A percentile compares a stretch with the other conserved stretches of the same genome.
Conservation (phyloP, 352 stramenopile genomes). For the Globisporangium alternatum region DNA sequence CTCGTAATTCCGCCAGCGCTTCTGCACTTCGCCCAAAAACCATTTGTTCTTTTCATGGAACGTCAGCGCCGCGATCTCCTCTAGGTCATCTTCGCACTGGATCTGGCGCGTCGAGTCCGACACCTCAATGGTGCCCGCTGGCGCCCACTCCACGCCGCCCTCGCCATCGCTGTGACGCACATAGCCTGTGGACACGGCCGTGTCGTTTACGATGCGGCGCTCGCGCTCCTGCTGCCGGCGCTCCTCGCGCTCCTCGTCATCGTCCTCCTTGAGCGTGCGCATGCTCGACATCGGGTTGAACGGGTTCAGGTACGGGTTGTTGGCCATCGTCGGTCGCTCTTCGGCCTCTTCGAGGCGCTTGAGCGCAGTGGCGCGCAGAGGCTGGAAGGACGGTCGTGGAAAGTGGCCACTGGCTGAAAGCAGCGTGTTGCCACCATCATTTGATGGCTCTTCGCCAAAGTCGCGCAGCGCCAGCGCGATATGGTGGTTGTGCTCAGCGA, state of each 20-base stretch:
- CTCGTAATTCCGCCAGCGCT: conserved; percentile 78
- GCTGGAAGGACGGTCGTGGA: conserved; percentile 56
- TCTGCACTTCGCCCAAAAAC: conserved; percentile 77
- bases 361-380: conserved; percentile 69
- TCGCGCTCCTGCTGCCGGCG: conserved; percentile 8
- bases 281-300: conserved; percentile 63
- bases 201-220: conserved; percentile 44
- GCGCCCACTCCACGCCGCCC: conserved; percentile 65
- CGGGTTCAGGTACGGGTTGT: conserved; percentile 63
- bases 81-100: conserved; percentile 79
- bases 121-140: conserved; percentile 45
- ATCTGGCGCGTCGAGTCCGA: conserved; percentile 44
- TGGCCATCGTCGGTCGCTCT: conserved; percentile 70
- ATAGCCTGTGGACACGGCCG: conserved; percentile 74
- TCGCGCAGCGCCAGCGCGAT: conserved; percentile 75
- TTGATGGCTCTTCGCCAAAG: conserved; percentile 57
- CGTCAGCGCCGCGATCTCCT: conserved; percentile 79
- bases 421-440: conserved; percentile 34
- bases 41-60: conserved; percentile 84
- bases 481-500: conserved; percentile 67
- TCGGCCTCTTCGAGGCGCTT: conserved; percentile 77
- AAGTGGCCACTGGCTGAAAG: conserved; percentile 36
- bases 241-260: conserved; percentile 25
- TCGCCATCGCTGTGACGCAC: conserved; percentile 67
- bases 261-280: conserved; percentile 47